Conservation (phyloP, 805 yeast genomes). For the Kluyveromyces siamensis region DNA sequence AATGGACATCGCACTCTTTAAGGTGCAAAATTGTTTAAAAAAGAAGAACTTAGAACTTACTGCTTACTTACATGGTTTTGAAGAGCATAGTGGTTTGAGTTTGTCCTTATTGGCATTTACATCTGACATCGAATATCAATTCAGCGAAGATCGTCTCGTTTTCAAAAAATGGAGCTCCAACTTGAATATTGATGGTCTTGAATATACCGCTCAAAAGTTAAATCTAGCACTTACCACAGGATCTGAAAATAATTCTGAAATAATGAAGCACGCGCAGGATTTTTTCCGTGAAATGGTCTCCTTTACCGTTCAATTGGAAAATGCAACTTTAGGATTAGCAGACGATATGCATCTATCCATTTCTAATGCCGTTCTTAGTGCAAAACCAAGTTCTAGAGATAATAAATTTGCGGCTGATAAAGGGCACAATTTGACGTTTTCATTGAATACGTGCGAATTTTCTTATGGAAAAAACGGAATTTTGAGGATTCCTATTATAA, state of each 20-base stretch:
- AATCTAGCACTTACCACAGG: not conserved
- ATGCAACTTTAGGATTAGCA: conserved; percentile 13
- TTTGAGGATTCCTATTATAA: conserved; percentile 24
- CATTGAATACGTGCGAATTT: conserved; percentile 18
- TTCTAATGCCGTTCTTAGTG: conserved; percentile 20
- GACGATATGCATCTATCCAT: conserved; percentile 11
- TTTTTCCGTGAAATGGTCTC: not conserved
- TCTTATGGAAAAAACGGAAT: conserved; percentile 13
- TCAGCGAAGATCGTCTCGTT: not conserved
- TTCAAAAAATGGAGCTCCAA: not conserved
- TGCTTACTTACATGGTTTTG: not conserved
- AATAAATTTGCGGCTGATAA: not conserved
- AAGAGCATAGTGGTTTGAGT: not conserved
- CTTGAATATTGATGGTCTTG: not conserved
- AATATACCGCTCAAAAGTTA: not conserved
- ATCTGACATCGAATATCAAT: not conserved
- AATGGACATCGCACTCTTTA: not conserved
- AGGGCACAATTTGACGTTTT: conserved; percentile 12
- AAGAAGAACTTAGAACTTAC: not conserved
- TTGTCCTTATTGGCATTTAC: not conserved
- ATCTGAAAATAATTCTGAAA: not conserved
- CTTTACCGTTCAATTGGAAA: conserved; percentile 20
- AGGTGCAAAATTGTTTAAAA: not conserved
- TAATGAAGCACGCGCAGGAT: not conserved
- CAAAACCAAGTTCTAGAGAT: conserved; percentile 10